A percentile compares a stretch with the other conserved stretches of the same genome.
These are phyloP conservation scores for Alternaria gansuensis DNA, from an alignment of 2,329 filamentous ascomycete genomes.

Conservation along the genomic window DNA sequence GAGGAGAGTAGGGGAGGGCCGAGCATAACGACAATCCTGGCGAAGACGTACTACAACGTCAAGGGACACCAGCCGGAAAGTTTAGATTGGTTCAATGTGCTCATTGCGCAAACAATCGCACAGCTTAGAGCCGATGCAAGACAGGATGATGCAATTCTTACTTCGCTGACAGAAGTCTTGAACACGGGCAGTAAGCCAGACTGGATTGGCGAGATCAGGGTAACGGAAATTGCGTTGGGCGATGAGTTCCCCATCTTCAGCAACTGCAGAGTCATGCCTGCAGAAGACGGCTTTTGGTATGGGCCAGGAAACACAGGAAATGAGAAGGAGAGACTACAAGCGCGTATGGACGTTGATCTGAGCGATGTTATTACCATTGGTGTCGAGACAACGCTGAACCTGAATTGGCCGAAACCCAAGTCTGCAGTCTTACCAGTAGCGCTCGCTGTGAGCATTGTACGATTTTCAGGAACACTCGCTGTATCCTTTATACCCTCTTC, in stretches of 20 bases:
- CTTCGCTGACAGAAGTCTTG: slow-evolving; percentile 81
- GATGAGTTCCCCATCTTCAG: slow-evolving; percentile 99
- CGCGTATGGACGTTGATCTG: slow-evolving; percentile 95
- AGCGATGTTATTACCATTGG: slow-evolving; percentile 96
- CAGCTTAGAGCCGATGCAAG: slow-evolving; percentile 93
- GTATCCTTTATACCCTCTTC: slow-evolving; percentile 86
- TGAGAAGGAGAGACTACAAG: slow-evolving; percentile 82
- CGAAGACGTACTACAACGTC: slow-evolving; percentile 97
- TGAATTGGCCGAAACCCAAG: slow-evolving; percentile 92
- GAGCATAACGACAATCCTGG: slow-evolving; percentile 91
- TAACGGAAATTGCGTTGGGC: slow-evolving; percentile 91
- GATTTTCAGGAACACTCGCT: slow-evolving; percentile 93
- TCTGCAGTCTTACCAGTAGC: slow-evolving; percentile 92
- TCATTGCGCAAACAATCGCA: slow-evolving; percentile 94
- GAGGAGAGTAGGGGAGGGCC: slow-evolving; percentile 64
- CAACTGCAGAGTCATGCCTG: slow-evolving; percentile 94
- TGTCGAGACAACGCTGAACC: slow-evolving; percentile 88
- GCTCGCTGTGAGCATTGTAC: slow-evolving; percentile 86
- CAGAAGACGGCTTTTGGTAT: slow-evolving; percentile 73
- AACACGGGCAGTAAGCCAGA: slow-evolving; percentile 89
- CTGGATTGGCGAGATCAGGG: slow-evolving; percentile 90
- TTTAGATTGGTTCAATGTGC: slow-evolving; percentile 98
- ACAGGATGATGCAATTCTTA: slow-evolving; percentile 88
- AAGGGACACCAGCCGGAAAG: slow-evolving; percentile 95
- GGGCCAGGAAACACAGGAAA: slow-evolving; percentile 58